These are phyloP conservation scores for Chimonanthus praecox DNA, from an alignment of 164 flowering plant species.

Conservation along the genomic window DNA sequence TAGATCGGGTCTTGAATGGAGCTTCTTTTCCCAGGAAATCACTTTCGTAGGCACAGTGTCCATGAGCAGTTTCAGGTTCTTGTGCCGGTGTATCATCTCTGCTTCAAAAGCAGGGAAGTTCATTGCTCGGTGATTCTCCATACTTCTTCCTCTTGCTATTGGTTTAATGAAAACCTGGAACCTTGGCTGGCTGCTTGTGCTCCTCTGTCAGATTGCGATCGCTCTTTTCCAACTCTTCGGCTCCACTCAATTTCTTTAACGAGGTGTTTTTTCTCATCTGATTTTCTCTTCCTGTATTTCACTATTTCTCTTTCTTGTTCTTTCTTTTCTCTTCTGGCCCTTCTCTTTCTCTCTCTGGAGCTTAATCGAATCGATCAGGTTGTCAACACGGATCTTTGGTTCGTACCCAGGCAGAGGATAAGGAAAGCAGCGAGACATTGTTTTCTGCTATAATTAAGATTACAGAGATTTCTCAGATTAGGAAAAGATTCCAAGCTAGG, in stretches of 20 bases:
- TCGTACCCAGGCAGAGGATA: too few species aligned
- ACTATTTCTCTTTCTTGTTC: conserved; percentile 19
- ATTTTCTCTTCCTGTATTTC: conserved; percentile 12
- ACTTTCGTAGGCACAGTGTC: neutral
- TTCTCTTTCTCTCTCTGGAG: conserved; percentile 47
- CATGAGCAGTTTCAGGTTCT: neutral
- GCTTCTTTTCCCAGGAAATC: neutral
- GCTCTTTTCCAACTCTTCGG: conserved; percentile 21
- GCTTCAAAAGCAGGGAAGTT: conserved; percentile 12
- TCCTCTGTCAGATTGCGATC: conserved; percentile 33
- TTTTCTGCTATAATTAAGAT: too few species aligned
- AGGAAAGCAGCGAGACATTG: too few species aligned
- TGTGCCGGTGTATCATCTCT: neutral
- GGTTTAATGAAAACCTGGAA: conserved; percentile 24
- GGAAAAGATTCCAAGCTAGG: too few species aligned
- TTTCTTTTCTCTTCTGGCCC: conserved; percentile 13
- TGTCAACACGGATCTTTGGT: conserved; percentile 5
- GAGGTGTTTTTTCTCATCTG: conserved; percentile 7
- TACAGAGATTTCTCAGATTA: too few species aligned
- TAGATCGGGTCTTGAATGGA: conserved; percentile 1
- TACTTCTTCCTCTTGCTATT: conserved; percentile 48
- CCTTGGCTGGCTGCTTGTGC: conserved; percentile 25
- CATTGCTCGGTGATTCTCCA: conserved; percentile 4
- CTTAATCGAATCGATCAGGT: conserved; percentile 49
- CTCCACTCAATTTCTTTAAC: conserved; percentile 16